Evolutionary conservation across 2,329 filamentous ascomycete species (phyloP), one percentile per base, ranked within the genome.

Genomic region (Neonectria punicea): DNA sequence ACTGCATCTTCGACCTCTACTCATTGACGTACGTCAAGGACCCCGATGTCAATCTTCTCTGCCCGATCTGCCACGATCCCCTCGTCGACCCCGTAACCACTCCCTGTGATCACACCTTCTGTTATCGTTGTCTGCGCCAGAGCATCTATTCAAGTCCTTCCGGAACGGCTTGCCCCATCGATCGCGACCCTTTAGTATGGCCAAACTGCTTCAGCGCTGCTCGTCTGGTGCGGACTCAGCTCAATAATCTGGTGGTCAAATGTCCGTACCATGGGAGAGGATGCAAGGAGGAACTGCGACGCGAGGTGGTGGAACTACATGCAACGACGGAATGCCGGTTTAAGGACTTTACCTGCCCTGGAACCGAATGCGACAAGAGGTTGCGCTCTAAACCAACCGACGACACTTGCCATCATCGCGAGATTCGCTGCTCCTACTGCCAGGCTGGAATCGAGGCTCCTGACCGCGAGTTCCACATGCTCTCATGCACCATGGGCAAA

Each of bases 31-130:
- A 85, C 69, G 78, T 81, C 61, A 69, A 73, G 47, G 81, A 80
- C 18, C 73, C 78, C 39, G 84, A 87, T 69, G 77, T 82, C 61
- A 85, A 84, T 53, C 76, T 86, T 13, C 78, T 87, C 60, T 85
- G 82, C 55, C 84, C 85, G 4, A 85, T 88, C 65, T 91, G 89
- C 78, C 87, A 86, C 70, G 83, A 87, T 11, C 86, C 89, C 3
- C 83, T 91, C 46, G 80, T 90, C 53, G 82, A 86, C 14, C 88
- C 89, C 0, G 81, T 89, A 53, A 89, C 88, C 46, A 90, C 88
- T 1, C 79, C 80, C 8, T 91, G 89, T 77, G 86, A 89, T 63
- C 89, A 91, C 74, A 89, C 87, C 13, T 91, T 91, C 74, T 91
- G 89, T 72, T 83, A 84, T 56, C 80, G 81, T 5, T 91, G 89